Conservation (phyloP, 129 eudicot species). For the Arctium lappa region DNA sequence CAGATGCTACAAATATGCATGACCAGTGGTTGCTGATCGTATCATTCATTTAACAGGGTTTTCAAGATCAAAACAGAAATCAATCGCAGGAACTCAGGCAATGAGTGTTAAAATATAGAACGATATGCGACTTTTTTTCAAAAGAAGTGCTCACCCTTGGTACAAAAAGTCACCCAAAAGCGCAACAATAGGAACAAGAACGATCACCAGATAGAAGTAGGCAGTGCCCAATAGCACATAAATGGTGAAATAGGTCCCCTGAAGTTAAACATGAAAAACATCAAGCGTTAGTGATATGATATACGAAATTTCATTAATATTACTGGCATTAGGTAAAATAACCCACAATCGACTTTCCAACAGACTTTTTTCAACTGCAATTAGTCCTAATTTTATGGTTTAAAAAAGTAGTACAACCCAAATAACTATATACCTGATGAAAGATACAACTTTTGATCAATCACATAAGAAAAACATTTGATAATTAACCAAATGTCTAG, state of each 20-base stretch:
- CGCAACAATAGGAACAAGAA: conserved; percentile 85
- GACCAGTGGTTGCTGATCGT: not conserved
- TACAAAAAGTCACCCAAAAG: conserved; percentile 71
- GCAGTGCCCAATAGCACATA: conserved; percentile 67
- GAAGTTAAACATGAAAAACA: conserved; percentile 24
- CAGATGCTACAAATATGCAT: not conserved
- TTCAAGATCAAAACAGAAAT: not conserved
- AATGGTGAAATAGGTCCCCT: conserved; percentile 70
- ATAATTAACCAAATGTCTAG: not conserved
- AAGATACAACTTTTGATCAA: not conserved
- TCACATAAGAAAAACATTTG: not conserved
- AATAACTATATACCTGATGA: too few relatives aligned
- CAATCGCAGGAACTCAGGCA: not conserved
- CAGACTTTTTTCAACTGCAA: not conserved
- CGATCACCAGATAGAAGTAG: conserved; percentile 62
- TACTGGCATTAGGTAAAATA: not conserved
- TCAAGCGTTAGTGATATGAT: not conserved
- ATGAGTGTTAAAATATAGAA: not conserved
- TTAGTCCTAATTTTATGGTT: not conserved
- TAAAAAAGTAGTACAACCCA: not conserved
- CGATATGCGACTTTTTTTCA: not conserved
- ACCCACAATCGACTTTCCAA: not conserved
- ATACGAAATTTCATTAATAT: not conserved
- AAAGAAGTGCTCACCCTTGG: conserved; percentile 59
- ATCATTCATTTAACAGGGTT: not conserved